Base-by-base conservation (phyloP, 2,329 filamentous ascomycete species). In the Verticillium isaacii region DNA sequence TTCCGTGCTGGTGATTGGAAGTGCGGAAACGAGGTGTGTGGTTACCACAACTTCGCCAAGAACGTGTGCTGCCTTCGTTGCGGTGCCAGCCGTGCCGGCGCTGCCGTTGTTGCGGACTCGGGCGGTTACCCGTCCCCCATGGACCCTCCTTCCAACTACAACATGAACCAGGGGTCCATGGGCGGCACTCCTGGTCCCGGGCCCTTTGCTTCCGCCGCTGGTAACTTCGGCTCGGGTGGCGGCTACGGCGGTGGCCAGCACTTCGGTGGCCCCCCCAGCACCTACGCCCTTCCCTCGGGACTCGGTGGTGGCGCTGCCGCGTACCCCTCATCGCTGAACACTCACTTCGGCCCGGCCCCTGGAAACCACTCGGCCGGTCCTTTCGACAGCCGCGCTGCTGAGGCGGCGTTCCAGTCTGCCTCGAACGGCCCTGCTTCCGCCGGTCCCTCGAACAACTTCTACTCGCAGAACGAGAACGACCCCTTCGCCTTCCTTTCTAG, bases 1-100 rank as follows among this genome's bases (percentile, higher is more conserved):
- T 99, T 99, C 89, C 91, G 95, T 72, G 95, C 95, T 61, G 95
- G 95, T 72, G 95, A 99, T 73, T 99, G 95, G 95, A 97, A 97
- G 78, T 99, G 95, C 73, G 95, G 95, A 61, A 95, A 95, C 67
- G 95, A 99, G 73, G 93, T 93, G 41, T 99, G 95, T 74, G 92
- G 91, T 62, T 99, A 99, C 77, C 95, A 99, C 82, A 99, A 99
- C 81, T 99, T 99, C 74, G 95, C 95, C 65, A 99, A 99, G 86
- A 99, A 99, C 71, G 94, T 98, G 62, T 96, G 92, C 78, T 99
- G 95, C 77, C 86, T 99, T 65, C 91, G 95, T 63, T 99, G 95
- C 73, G 95, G 95, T 74, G 95, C 94, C 60, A 96, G 93, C 75
- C 92, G 95, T 69, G 94, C 94, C 64, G 92, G 91, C 65, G 95